Percentiles rank a stretch among this genome's conserved stretches.
These are phyloP conservation scores for Lasiosphaeria hispida DNA, from an alignment of 495 filamentous ascomycete genomes.

Conservation along the genomic window DNA sequence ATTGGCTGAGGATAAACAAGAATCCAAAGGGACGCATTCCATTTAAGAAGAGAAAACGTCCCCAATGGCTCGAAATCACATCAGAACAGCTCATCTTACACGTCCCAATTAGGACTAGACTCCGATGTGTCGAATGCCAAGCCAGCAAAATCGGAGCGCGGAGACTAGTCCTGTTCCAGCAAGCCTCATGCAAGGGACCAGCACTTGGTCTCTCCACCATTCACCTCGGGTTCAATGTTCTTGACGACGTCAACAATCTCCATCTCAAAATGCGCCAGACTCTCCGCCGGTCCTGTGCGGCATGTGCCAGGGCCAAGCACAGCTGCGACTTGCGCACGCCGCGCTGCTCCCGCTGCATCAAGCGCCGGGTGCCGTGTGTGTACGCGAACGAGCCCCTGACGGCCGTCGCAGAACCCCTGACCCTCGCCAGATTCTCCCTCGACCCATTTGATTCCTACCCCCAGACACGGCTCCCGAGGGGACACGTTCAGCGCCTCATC, in stretches of 20 bases:
- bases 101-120: constrained; percentile 16
- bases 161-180: constrained; percentile 22
- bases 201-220: too few species aligned
- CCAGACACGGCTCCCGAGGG: constrained; percentile 43
- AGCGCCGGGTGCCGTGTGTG: constrained; percentile 40
- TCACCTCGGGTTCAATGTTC: too few species aligned
- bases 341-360: constrained; percentile 49
- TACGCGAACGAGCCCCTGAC: constrained; percentile 50
- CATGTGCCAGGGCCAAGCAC: constrained; percentile 50
- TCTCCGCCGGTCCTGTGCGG: constrained; percentile 49
- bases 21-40: background rate
- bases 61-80: background rate
- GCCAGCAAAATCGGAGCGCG: background rate
- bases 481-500: constrained; percentile 48
- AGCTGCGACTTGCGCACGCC: constrained; percentile 50
- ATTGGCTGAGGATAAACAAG: too few species aligned
- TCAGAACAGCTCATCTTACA: background rate
- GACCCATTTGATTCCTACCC: constrained; percentile 56
- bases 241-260: background rate
- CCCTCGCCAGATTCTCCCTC: constrained; percentile 21
- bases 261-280: constrained; percentile 45
- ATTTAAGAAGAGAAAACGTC: background rate
- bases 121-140: constrained; percentile 6
- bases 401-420: background rate
- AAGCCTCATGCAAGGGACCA: background rate